Percentiles rank a stretch among this genome's conserved stretches.
These are phyloP conservation scores for Neofusicoccum umdonicola DNA, from an alignment of 2,329 filamentous ascomycete genomes.

Conservation along the genomic window DNA sequence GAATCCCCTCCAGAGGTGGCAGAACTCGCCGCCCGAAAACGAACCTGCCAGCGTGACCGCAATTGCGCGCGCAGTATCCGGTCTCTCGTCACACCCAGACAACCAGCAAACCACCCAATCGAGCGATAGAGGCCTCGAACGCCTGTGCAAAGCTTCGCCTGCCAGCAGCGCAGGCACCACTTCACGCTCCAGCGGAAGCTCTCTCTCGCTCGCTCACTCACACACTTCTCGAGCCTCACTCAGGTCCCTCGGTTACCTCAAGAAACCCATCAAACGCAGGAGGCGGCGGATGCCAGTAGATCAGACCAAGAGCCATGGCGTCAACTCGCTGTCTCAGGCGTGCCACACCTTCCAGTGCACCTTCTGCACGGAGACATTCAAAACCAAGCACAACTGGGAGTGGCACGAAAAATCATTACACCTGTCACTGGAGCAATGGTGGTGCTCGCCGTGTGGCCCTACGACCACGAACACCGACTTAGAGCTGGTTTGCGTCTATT, in stretches of 20 bases:
- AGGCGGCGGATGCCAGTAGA: background rate
- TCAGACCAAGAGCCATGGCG: background rate
- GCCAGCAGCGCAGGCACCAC: slow-evolving; percentile 26
- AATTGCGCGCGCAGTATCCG: slow-evolving; percentile 28
- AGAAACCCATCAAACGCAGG: background rate
- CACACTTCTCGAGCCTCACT: slow-evolving; percentile 22
- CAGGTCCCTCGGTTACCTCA: background rate
- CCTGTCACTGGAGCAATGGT: slow-evolving; percentile 29
- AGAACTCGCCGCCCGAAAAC: slow-evolving; percentile 29
- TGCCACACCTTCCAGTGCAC: slow-evolving; percentile 28
- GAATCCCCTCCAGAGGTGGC: slow-evolving; percentile 30
- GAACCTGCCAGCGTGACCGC: slow-evolving; percentile 26
- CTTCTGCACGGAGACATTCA: slow-evolving; percentile 32
- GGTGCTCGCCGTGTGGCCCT: slow-evolving; percentile 24
- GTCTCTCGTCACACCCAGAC: background rate
- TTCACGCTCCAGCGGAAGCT: slow-evolving; percentile 22
- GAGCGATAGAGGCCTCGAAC: background rate
- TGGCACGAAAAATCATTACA: slow-evolving; percentile 32
- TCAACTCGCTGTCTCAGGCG: background rate
- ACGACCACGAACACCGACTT: slow-evolving; percentile 13
- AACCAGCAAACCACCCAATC: background rate
- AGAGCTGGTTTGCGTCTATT: slow-evolving; percentile 26
- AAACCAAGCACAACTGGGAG: slow-evolving; percentile 31
- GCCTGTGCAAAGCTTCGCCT: slow-evolving; percentile 21
- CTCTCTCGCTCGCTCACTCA: slow-evolving; percentile 2